These are phyloP conservation scores for Phytopythium ostracodes DNA, from an alignment of 352 stramenopile genomes.

Conservation along the genomic window DNA sequence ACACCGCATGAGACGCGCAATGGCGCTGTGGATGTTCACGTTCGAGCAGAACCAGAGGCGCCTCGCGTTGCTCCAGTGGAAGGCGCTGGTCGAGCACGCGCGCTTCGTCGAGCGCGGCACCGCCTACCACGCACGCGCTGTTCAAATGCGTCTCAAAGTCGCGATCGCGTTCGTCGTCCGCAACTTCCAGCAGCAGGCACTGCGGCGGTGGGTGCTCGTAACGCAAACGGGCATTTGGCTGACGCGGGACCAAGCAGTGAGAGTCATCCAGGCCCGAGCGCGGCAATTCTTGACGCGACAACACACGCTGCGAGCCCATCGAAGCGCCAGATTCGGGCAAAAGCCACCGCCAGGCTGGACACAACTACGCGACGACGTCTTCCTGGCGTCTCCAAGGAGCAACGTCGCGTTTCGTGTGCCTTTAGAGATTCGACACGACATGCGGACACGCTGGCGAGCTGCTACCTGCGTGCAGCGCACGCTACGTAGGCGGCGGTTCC, in stretches of 20 bases:
- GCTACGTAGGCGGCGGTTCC: constrained; percentile 54
- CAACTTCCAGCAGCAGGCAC: constrained; percentile 56
- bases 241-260: constrained; percentile 41
- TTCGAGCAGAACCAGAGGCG: constrained; percentile 78
- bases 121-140: constrained; percentile 56
- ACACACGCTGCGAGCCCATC: constrained; percentile 40
- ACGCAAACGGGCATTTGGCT: constrained; percentile 59
- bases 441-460: constrained; percentile 54
- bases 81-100: constrained; percentile 61
- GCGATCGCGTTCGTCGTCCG: constrained; percentile 67
- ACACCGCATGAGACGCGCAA: constrained; percentile 60
- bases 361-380: constrained; percentile 48
- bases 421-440: constrained; percentile 43
- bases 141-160: constrained; percentile 51
- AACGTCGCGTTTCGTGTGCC: constrained; percentile 45
- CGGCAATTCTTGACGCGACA: constrained; percentile 33
- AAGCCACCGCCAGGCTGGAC: neutral
- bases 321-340: constrained; percentile 29
- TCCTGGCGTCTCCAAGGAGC: constrained; percentile 32
- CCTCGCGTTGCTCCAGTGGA: constrained; percentile 76
- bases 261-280: constrained; percentile 51
- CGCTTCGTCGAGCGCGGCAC: constrained; percentile 51
- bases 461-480: constrained; percentile 50
- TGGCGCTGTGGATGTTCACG: constrained; percentile 63
- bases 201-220: constrained; percentile 48